These are phyloP conservation scores for Maudiozyma humilis DNA, from an alignment of 1,139 yeast genomes.

Conservation along the genomic window DNA sequence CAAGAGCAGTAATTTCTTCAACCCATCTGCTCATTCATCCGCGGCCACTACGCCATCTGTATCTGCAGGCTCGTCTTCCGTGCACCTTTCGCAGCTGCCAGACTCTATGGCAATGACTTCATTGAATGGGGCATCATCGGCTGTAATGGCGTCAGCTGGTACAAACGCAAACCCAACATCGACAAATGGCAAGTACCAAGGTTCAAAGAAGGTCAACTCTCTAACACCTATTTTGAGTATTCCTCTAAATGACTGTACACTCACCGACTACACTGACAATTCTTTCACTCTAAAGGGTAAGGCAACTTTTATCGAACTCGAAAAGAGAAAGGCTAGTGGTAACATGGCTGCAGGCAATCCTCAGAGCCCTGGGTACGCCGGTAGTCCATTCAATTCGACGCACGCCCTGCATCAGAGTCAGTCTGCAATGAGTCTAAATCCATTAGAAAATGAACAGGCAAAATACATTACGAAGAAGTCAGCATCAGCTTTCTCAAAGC, in stretches of 20 bases:
- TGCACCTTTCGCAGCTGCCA: neutral
- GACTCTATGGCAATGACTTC: neutral
- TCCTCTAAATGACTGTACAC: conserved; percentile 34
- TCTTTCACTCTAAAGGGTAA: conserved; percentile 29
- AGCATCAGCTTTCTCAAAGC: conserved; percentile 7
- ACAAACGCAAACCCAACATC: too few species aligned
- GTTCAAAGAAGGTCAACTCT: conserved; percentile 8
- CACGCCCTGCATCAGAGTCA: neutral
- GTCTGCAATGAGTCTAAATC: conserved; percentile 1
- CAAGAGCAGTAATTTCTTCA: conserved; percentile 53
- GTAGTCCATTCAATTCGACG: conserved; percentile 2
- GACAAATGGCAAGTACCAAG: neutral
- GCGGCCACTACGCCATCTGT: neutral
- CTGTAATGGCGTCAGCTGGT: neutral
- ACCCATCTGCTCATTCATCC: neutral
- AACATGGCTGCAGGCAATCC: conserved; percentile 1
- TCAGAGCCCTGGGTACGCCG: neutral
- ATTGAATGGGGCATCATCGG: neutral
- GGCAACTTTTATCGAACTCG: conserved; percentile 16
- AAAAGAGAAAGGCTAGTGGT: conserved; percentile 6
- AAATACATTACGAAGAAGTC: conserved; percentile 5
- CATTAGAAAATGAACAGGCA: conserved; percentile 3
- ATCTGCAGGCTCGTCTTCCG: neutral
- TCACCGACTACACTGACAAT: conserved; percentile 32
- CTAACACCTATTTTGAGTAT: conserved; percentile 36